Percentiles rank a stretch among this genome's conserved stretches.
These are phyloP conservation scores for Mycena pura DNA, from an alignment of 768 basidiomycete species.

Conservation along the genomic window DNA sequence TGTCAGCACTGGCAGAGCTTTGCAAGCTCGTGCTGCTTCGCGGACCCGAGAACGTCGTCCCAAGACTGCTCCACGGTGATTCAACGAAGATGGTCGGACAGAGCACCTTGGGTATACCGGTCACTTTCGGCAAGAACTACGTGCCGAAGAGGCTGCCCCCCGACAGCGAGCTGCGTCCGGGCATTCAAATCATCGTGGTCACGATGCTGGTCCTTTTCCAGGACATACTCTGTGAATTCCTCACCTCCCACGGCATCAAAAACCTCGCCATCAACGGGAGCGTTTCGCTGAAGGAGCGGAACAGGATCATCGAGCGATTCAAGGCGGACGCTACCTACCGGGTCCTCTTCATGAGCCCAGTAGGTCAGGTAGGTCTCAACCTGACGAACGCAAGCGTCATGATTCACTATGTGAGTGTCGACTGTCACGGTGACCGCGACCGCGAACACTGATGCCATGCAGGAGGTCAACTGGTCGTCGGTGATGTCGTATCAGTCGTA, in stretches of 20 bases:
- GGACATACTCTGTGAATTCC: neutral
- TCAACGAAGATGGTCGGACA: neutral
- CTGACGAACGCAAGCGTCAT: conserved; percentile 2
- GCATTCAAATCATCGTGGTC: neutral
- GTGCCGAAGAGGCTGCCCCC: too few species aligned
- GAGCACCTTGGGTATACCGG: neutral
- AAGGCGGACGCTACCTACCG: neutral
- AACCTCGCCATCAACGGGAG: neutral
- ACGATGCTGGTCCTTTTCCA: conserved; percentile 5
- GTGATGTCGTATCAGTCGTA: neutral
- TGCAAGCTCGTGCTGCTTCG: neutral
- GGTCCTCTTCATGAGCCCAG: conserved; percentile 4
- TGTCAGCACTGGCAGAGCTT: neutral
- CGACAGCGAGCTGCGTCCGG: too few species aligned
- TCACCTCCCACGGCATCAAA: neutral
- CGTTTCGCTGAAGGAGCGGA: neutral
- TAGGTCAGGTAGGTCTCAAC: conserved; percentile 5
- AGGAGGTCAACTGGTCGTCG: conserved; percentile 2
- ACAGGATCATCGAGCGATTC: neutral
- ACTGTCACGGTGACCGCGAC: too few species aligned
- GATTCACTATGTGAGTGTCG: neutral
- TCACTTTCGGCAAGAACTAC: neutral
- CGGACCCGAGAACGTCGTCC: neutral
- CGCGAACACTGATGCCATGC: too few species aligned
- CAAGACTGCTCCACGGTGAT: neutral